Base-by-base conservation (phyloP, 2,329 filamentous ascomycete genomes). In the Microdochium paspali region DNA sequence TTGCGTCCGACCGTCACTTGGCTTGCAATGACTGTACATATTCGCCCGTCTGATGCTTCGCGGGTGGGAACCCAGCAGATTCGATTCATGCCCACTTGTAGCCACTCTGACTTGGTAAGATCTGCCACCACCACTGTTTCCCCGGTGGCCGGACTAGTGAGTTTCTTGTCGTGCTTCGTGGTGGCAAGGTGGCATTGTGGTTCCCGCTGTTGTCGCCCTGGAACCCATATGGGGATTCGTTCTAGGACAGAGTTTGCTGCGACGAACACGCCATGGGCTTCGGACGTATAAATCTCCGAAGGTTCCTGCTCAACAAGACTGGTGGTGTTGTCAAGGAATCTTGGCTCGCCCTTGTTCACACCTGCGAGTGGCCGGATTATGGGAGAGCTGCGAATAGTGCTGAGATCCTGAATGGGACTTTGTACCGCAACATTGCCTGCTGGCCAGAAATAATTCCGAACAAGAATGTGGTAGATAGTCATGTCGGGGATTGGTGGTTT, bases 11-110 rank as follows among this genome's bases (percentile, higher is more conserved):
- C 31, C 7, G 18, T 47, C 20, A 31, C 15, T 20, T 44, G n/a
- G n/a, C 51, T 49, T 6, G 56, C 53, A n/a, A 61, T 53, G n/a
- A 59, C 21, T 1, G 59, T 62, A 46, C 56, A 54, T 25, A 60
- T 44, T 1, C 26, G 49, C 9, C 52, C 52, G 35, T 55, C 48
- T 2, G 51, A 23, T 2, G 51, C 51, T 48, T 54, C 43, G 13
- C 48, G 45, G 24, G 48, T 50, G 13, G 59, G 58, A 6, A 61
- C 53, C 59, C 59, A 62, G 49, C 57, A 60, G 23, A 62, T 49
- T 1, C 46, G 44, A 1, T 49, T 12, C 23, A 57, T 53, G 7
- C 3, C 4, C 12, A 40, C 35, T 40, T 7, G 15, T 10, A 40
- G 35, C 23, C 18, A 20, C 4, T 20, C 18, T 21, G 35, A 40